A percentile compares a stretch with the other conserved stretches of the same genome.
These are phyloP conservation scores for Gaultheria prostrata DNA, from an alignment of 148 eudicot genomes.

Conservation along the genomic window DNA sequence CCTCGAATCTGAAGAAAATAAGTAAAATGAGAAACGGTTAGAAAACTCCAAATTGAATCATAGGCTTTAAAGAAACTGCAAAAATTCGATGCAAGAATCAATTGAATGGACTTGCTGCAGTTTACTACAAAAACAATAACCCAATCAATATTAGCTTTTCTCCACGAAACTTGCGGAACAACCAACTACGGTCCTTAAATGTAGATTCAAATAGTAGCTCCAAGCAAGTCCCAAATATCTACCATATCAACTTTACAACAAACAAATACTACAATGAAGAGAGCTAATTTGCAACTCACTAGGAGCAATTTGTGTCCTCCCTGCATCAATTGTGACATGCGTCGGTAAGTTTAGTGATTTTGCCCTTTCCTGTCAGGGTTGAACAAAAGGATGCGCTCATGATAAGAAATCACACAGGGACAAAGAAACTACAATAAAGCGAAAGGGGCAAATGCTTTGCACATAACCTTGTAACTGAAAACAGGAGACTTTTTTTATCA, in stretches of 20 bases:
- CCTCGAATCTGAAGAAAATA: constrained; percentile 68
- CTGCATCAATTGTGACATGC: constrained; percentile 75
- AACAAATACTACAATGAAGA: background rate
- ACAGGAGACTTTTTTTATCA: background rate
- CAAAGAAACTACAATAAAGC: background rate
- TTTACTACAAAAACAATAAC: constrained; percentile 1
- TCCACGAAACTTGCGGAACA: background rate
- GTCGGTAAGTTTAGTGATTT: constrained; percentile 78
- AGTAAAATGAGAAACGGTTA: background rate
- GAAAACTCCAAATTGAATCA: background rate
- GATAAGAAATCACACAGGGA: background rate
- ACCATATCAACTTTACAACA: background rate
- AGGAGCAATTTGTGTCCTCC: constrained; percentile 98
- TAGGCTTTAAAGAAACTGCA: background rate
- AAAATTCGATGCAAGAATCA: background rate
- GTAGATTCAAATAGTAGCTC: background rate
- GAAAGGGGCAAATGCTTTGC: background rate
- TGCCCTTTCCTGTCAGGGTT: constrained; percentile 66
- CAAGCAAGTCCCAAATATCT: background rate
- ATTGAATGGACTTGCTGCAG: background rate
- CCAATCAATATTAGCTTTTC: constrained; percentile 5
- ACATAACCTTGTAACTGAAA: background rate
- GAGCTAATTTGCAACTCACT: constrained; percentile 47
- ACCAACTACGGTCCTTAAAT: background rate
- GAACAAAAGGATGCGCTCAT: background rate